Base-by-base conservation (phyloP, 1,284 basidiomycete genomes). In the Cutaneotrichosporon daszewskae region DNA sequence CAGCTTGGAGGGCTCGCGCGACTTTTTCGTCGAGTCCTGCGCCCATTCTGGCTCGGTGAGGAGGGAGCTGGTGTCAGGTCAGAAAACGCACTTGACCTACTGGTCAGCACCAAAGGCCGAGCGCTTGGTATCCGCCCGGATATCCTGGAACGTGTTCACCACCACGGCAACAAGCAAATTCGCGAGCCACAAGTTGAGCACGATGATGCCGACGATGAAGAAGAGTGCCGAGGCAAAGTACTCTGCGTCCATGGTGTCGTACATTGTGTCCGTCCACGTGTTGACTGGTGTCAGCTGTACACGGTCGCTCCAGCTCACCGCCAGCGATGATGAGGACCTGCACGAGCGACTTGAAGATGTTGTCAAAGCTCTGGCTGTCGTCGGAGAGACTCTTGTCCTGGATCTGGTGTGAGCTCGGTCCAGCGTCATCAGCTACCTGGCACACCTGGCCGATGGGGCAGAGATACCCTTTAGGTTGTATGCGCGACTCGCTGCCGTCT, bases 101-200 rank as follows among this genome's bases (percentile, higher is more conserved):
- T 77, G 74, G 17, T 79, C 79, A 29, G 88, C 89, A 43, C 87
- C 88, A 64, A 97, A 98, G 0, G 94, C 94, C 66, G 88, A 92
- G 66, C 84, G 85, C 66, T 86, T 82, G 2, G 92, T 97, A 57
- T 88, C 83, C 6, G 83, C 79, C 17, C 89, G 78, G 51, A 97
- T 94, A 13, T 85, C 87, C 19, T 83, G 83, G 68, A 98, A 98
- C 0, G 88, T 90, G 66, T 91, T 89, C 32, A 91, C 91, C 57
- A 97, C 95, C 32, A 97, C 92, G 23, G 92, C 94, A 47, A 97
- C 89, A 66, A 96, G 87, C 47, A 95, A 72, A 66, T 95, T 94
- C 75, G 94, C 85, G 45, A 96, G 75, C 88, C 89, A 94, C 63
- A 92, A 87, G 68, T 94, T 92, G 55, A 94, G 77, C 10, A 94